Evolutionary conservation across 768 basidiomycete genomes (phyloP).

Genomic region (Mycena albidolilacea): DNA sequence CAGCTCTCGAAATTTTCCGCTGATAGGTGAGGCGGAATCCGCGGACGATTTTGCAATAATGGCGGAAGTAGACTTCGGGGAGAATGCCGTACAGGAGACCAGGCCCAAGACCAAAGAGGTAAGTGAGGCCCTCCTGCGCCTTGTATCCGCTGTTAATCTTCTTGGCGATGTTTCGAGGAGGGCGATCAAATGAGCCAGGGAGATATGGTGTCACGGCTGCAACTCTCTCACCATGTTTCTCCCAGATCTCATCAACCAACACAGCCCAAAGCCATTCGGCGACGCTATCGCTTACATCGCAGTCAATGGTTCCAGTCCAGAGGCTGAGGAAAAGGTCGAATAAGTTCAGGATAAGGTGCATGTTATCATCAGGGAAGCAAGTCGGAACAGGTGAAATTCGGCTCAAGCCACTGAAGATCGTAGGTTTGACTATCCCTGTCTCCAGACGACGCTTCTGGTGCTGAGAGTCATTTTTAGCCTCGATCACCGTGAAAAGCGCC

Average conservation of each 20-base stretch:
- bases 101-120: slow-evolving; percentile 40
- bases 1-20: neutral
- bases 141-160: slow-evolving; percentile 48
- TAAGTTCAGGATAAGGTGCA: slow-evolving; percentile 52
- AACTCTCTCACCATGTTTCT: slow-evolving; percentile 38
- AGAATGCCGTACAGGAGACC: slow-evolving; percentile 39
- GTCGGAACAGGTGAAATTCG: slow-evolving; percentile 45
- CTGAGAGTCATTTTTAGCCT: slow-evolving; percentile 36
- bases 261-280: slow-evolving; percentile 51
- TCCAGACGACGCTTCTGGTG: slow-evolving; percentile 37
- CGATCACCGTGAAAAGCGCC: slow-evolving; percentile 32
- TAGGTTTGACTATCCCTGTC: slow-evolving; percentile 55
- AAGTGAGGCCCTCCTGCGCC: slow-evolving; percentile 44
- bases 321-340: slow-evolving; percentile 28
- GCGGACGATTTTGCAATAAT: slow-evolving; percentile 43
- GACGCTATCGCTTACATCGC: slow-evolving; percentile 40
- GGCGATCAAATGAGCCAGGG: slow-evolving; percentile 38
- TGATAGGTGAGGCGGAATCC: slow-evolving; percentile 13
- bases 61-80: slow-evolving; percentile 33
- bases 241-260: slow-evolving; percentile 35
- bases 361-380: slow-evolving; percentile 51
- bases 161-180: slow-evolving; percentile 45
- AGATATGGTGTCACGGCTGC: slow-evolving; percentile 22
- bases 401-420: slow-evolving; percentile 50
- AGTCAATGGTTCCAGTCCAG: slow-evolving; percentile 45